Conservation (phyloP, 768 basidiomycete species). For the Lactifluus subvellereus region DNA sequence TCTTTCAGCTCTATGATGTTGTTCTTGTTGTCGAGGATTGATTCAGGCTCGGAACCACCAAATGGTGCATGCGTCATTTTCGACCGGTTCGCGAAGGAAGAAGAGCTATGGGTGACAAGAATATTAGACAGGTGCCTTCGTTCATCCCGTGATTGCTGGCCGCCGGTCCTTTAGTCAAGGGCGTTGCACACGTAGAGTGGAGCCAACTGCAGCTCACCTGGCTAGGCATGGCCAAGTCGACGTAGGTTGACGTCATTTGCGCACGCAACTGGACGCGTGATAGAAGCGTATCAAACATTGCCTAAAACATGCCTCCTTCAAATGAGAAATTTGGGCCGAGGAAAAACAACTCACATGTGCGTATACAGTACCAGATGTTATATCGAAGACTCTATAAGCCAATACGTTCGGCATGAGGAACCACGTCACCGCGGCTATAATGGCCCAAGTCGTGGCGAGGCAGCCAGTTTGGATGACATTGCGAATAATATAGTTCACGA, state of each 20-base stretch:
- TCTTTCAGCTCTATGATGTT: too few relatives aligned
- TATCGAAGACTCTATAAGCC: neutral
- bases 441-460: neutral
- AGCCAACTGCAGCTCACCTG: neutral
- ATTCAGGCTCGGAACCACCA: neutral
- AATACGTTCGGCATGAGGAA: neutral
- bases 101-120: too few relatives aligned
- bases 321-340: neutral
- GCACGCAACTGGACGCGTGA: neutral
- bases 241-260: neutral
- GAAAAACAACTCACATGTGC: neutral
- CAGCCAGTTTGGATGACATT: neutral
- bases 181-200: neutral
- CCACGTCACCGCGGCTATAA: neutral
- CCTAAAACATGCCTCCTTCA: neutral
- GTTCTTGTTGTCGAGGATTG: too few relatives aligned
- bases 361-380: constrained; percentile 3
- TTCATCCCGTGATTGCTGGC: neutral
- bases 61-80: neutral
- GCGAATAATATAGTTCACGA: neutral
- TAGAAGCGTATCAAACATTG: neutral
- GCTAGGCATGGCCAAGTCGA: neutral
- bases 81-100: neutral
- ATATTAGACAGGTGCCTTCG: neutral
- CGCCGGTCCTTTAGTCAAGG: neutral